Conservation (phyloP, 768 basidiomycete species). For the Russula abietina region DNA sequence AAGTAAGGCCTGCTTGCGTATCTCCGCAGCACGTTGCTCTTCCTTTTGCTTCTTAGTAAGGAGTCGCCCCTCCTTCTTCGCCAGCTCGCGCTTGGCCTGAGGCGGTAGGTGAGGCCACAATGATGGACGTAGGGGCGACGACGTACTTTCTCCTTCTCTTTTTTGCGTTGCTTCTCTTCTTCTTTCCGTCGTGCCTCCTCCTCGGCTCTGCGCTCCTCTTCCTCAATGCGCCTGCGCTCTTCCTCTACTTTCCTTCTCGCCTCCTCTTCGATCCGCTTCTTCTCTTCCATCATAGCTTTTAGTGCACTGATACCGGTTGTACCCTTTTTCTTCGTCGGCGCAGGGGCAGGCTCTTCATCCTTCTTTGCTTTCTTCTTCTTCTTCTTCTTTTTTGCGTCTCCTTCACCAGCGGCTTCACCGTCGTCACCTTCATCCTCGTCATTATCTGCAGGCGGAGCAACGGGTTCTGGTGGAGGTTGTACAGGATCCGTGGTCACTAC, state of each 20-base stretch:
- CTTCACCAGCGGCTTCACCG: slow-evolving; percentile 52
- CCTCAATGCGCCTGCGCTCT: slow-evolving; percentile 74
- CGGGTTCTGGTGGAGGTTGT: slow-evolving; percentile 30
- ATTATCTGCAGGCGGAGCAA: slow-evolving; percentile 30
- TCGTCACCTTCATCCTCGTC: slow-evolving; percentile 61
- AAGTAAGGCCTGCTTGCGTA: slow-evolving; percentile 83
- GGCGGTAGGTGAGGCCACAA: slow-evolving; percentile 2
- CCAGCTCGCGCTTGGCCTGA: slow-evolving; percentile 81
- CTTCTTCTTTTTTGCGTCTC: slow-evolving; percentile 54
- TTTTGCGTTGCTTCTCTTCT: slow-evolving; percentile 76
- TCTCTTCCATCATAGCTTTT: slow-evolving; percentile 89
- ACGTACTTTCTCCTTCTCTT: slow-evolving; percentile 82
- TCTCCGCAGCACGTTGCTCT: slow-evolving; percentile 84
- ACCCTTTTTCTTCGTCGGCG: slow-evolving; percentile 63
- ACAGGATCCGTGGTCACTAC: slow-evolving; percentile 5
- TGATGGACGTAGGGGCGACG: slow-evolving; percentile 10
- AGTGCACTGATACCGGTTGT: slow-evolving; percentile 66
- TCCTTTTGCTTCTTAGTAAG: slow-evolving; percentile 98
- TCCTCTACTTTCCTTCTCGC: slow-evolving; percentile 66
- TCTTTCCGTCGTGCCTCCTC: slow-evolving; percentile 75
- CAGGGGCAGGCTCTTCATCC: slow-evolving; percentile 59
- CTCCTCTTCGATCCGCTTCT: slow-evolving; percentile 84
- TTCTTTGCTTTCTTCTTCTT: slow-evolving; percentile 85
- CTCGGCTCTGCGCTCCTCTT: slow-evolving; percentile 73
- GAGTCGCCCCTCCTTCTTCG: slow-evolving; percentile 89